Evolutionary conservation across 352 stramenopile species (phyloP), one percentile per base, ranked within the genome.

Genomic region (Phytophthora melonis): DNA sequence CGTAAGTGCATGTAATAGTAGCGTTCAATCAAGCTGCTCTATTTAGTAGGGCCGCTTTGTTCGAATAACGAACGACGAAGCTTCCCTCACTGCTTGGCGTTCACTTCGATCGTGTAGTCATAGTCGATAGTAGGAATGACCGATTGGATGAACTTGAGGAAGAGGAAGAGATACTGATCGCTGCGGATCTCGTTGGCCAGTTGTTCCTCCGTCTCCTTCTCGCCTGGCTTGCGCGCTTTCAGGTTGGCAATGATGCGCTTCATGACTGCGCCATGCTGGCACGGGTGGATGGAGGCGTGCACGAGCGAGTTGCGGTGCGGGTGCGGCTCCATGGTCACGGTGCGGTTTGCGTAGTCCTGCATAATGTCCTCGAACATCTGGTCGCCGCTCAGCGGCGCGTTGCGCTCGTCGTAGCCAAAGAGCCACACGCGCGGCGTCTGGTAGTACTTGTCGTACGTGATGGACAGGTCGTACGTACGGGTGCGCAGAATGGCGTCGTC

Each of bases 361-460:
- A 99, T 99, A 27, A 99, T 98, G 86, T 99, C 98, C 74, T 99
- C 92, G 84, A 99, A 98, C 89, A 99, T 98, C 75, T 98, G 82
- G 27, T 97, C 87, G 34, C 88, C 87, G 19, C 83, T 95, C 56
- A 99, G 80, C 25, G 97, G 96, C 52, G 87, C 83, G 47, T 82
- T 90, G 63, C 81, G 83, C 72, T 98, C 94, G 58, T 99, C 86
- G 76, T 98, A 99, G 34, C 98, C 98, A 76, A 98, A 98, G 36
- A 99, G 94, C 93, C 94, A 99, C 62, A 99, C 95, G 52, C 98
- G 93, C n/a, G 98, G 98, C 47, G 97, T 99, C 85, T 99, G 98
- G 75, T 99, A 99, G 83, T 99, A 99, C 81, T 99, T 99, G 84
- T 99, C 98, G 85, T 99, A 99, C 41, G 97, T 99, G 72, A 99